Conservation (phyloP, 202 grass and related monocot species). For the Dendrocalamus latiflorus region DNA sequence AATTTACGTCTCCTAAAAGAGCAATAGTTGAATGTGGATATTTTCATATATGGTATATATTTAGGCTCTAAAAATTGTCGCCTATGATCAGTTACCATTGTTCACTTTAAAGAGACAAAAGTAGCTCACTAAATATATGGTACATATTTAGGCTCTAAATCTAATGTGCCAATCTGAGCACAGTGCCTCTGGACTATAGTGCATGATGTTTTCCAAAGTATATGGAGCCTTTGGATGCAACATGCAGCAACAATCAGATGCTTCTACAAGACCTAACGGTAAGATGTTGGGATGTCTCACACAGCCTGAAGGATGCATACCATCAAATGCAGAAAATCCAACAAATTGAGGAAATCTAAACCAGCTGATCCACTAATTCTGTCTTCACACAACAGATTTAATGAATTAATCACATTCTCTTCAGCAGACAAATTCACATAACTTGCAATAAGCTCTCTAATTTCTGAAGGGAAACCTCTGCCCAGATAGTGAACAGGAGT, state of each 20-base stretch:
- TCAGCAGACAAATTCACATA: slow-evolving; percentile 51
- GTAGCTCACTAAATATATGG: no score
- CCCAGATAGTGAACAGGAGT: slow-evolving; percentile 52
- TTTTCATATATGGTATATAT: no score
- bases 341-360: slow-evolving; percentile 70
- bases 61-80: no score
- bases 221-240: slow-evolving; percentile 60
- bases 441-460: slow-evolving; percentile 54
- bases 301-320: slow-evolving; percentile 38
- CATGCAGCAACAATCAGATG: slow-evolving; percentile 51
- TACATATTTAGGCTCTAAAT: no score
- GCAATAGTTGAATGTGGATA: no score
- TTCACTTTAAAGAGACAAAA: no score
- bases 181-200: slow-evolving; percentile 71
- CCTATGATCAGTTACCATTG: no score
- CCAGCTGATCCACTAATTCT: slow-evolving; percentile 47
- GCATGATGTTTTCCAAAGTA: slow-evolving; percentile 80
- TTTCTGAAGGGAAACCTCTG: slow-evolving; percentile 38
- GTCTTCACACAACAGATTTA: slow-evolving; percentile 71
- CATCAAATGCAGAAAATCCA: slow-evolving; percentile 70
- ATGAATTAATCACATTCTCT: slow-evolving; percentile 59
- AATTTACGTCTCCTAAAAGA: no score
- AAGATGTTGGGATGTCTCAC: slow-evolving; percentile 82
- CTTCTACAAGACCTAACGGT: slow-evolving; percentile 70
- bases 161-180: slow-evolving; percentile 78